Evolutionary conservation across 2,329 filamentous ascomycete genomes (phyloP).

Genomic region (Pezicula neosporulosa): DNA sequence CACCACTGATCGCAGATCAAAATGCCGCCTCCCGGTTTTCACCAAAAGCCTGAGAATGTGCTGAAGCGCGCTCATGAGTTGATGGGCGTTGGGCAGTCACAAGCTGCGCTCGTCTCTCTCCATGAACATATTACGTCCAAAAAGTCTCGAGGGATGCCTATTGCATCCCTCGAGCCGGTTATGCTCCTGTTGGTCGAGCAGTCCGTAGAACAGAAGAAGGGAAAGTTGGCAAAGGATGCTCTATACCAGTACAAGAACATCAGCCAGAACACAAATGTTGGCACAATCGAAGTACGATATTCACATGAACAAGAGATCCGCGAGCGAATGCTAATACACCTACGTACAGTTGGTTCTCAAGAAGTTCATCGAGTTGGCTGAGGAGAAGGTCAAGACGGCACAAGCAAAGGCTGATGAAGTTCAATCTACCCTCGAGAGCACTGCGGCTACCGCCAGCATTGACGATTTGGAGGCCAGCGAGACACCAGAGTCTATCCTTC

Average conservation of each 20-base stretch:
- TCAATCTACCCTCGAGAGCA: constrained; percentile 80
- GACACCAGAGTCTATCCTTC: constrained; percentile 95
- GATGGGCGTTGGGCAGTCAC: constrained; percentile 92
- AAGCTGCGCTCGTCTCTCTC: constrained; percentile 88
- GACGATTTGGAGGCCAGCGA: constrained; percentile 97
- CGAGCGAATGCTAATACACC: constrained; percentile 8
- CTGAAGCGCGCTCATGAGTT: constrained; percentile 98
- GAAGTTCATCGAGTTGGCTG: constrained; percentile 95
- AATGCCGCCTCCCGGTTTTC: constrained; percentile 75
- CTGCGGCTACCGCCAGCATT: constrained; percentile 68
- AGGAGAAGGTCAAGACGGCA: constrained; percentile 92
- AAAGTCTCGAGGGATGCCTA: constrained; percentile 94
- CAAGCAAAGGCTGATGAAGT: constrained; percentile 96
- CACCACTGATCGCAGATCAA: constrained; percentile 8
- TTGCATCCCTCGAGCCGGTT: constrained; percentile 92
- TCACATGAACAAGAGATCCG: background rate
- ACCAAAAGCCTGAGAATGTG: constrained; percentile 98
- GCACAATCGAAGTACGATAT: constrained; percentile 79
- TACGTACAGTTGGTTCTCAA: constrained; percentile 75
- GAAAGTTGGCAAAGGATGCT: constrained; percentile 97
- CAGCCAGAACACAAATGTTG: constrained; percentile 97
- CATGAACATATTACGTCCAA: constrained; percentile 99
- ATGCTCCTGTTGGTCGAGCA: constrained; percentile 98
- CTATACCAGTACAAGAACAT: constrained; percentile 99
- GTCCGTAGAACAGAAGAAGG: constrained; percentile 95